A percentile compares a stretch with the other conserved stretches of the same genome.
phyloP scores from a whole-genome alignment of 139 green algal species.

The Chlamydomonas applanata region DNA sequence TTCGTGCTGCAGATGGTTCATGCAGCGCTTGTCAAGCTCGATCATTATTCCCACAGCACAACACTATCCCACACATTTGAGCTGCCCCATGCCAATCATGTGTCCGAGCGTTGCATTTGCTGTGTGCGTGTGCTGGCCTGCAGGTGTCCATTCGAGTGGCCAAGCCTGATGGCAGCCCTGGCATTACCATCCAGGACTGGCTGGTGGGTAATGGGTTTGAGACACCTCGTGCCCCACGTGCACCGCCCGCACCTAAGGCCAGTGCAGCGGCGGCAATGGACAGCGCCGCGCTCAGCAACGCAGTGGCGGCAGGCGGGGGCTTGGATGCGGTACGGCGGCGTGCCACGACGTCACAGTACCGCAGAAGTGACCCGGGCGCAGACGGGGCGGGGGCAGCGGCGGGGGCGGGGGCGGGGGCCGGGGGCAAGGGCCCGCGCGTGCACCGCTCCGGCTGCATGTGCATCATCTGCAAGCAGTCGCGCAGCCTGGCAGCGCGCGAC shows the following conservation, averaged over 20 bases:
- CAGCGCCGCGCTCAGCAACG: neutral
- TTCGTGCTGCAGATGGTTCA: too few relatives aligned
- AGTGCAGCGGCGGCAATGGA: neutral
- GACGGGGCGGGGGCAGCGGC: neutral
- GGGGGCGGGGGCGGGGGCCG: neutral
- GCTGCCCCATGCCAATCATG: too few relatives aligned
- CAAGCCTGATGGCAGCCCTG: conserved; percentile 42
- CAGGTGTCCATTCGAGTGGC: conserved; percentile 61
- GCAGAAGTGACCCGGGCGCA: neutral
- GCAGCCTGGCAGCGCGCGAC: conserved; percentile 31
- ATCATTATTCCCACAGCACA: too few relatives aligned
- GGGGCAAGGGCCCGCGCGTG: neutral
- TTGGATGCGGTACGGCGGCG: conserved; percentile 33
- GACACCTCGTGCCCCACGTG: conserved; percentile 21
- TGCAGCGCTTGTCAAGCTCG: too few relatives aligned
- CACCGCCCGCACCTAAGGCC: too few relatives aligned
- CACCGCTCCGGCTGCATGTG: conserved; percentile 75
- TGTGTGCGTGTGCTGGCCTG: neutral
- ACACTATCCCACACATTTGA: too few relatives aligned
- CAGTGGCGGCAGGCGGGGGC: neutral
- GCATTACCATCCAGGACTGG: conserved; percentile 76
- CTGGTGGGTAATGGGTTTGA: conserved; percentile 69
- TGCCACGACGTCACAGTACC: conserved; percentile 11
- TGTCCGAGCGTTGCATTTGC: neutral
- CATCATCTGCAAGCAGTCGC: conserved; percentile 80